phyloP scores from a whole-genome alignment of 345 rosid genomes.

The Citrus unshiu region DNA sequence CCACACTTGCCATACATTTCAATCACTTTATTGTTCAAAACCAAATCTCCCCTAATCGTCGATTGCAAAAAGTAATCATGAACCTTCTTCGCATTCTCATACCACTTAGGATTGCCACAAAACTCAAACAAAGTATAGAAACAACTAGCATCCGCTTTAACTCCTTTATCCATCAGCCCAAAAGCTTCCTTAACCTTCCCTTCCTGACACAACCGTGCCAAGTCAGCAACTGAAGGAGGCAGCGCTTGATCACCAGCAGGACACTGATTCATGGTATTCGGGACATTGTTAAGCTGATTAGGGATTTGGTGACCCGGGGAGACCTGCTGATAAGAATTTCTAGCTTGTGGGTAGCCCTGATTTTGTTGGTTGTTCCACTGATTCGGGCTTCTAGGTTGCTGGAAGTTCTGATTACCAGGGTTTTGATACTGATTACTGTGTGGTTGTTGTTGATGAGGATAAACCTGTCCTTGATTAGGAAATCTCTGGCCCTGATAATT shows the following conservation, averaged over 20 bases:
- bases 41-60: slow-evolving; percentile 46
- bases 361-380: slow-evolving; percentile 41
- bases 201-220: slow-evolving; percentile 41
- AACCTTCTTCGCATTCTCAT: slow-evolving; percentile 71
- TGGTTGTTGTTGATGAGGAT: slow-evolving; percentile 21
- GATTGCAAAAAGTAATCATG: slow-evolving; percentile 71
- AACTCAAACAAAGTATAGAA: slow-evolving; percentile 45
- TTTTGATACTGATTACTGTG: slow-evolving; percentile 19
- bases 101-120: slow-evolving; percentile 38
- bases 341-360: slow-evolving; percentile 26
- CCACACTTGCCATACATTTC: slow-evolving; percentile 57
- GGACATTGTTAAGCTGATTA: slow-evolving; percentile 26
- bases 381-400: slow-evolving; percentile 34
- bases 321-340: slow-evolving; percentile 25
- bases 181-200: slow-evolving; percentile 61
- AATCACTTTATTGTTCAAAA: slow-evolving; percentile 51
- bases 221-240: slow-evolving; percentile 33
- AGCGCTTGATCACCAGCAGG: not conserved
- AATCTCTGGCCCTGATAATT: slow-evolving; percentile 26
- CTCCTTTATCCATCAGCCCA: slow-evolving; percentile 60
- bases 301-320: slow-evolving; percentile 22
- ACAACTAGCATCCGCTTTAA: slow-evolving; percentile 49
- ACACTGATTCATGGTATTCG: slow-evolving; percentile 18
- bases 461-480: slow-evolving; percentile 17
- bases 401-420: slow-evolving; percentile 7